Evolutionary conservation across 192 early-diverging fungal species (phyloP), one percentile per base, ranked within the genome.

Genomic region (Phycomyces nitens): DNA sequence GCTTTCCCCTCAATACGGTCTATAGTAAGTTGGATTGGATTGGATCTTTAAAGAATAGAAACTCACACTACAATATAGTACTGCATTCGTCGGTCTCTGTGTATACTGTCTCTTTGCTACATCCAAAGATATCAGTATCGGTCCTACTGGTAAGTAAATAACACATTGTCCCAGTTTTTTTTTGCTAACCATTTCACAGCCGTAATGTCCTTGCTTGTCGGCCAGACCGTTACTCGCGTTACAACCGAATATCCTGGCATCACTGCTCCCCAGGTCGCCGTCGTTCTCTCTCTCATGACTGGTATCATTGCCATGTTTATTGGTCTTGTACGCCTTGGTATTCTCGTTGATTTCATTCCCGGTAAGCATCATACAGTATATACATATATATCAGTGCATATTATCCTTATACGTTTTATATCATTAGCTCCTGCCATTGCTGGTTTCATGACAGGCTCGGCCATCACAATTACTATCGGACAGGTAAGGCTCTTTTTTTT

Each of bases 311-410:
- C 90, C 14, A 75, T 84, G 29, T 77, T 80, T 47, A 61, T 97
- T 39, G 95, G 95, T 53, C 65, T 95, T 18, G 68, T 95, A 18
- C 88, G 92, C 10, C 78, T 97, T 26, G 95, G 95, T 23, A 86
- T 93, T 59, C 77, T 95, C 23, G 88, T 95, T 38, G 92, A 95
- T 72, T 94, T 95, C 68, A 91, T 97, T 74, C 89, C 95, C 85
- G 26, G 58, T 67, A 67, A 53, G 14, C 6, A 24, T 23, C 11
- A 6, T 24, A 15, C 34, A 34, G 11, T 49, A 18, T 21, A 21
- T 40, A 56, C 2, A 56, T 4, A 26, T 3, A 15, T 40, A 40
- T 50, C 15, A 42, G n/a, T 22, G 15, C 24, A 43, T 38, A 15
- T 60, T 20, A 3, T 24, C 22, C 38, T 49, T 8, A 29, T 23